A percentile compares a stretch with the other conserved stretches of the same genome.
Evolutionary conservation across 495 filamentous ascomycete genomes (phyloP).

Genomic region (Penicillium cataractarum): DNA sequence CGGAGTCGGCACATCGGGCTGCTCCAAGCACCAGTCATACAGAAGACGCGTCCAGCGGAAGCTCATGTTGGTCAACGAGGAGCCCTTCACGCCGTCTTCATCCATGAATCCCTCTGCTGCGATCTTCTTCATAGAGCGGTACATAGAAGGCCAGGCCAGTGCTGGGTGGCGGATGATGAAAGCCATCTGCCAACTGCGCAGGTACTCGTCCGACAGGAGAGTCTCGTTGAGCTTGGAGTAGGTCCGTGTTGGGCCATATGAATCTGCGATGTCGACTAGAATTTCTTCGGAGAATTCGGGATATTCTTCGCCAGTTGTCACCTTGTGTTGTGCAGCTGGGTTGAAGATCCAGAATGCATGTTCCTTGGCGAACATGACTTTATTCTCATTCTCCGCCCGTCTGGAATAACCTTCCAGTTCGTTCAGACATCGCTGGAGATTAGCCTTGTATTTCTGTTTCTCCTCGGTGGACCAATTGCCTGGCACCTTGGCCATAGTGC

Average conservation of each 20-base stretch:
- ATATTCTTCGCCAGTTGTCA: conserved; percentile 2
- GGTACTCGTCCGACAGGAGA: conserved; percentile 41
- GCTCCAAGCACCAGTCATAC: conserved; percentile 39
- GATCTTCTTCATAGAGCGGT: conserved; percentile 35
- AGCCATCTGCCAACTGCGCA: conserved; percentile 37
- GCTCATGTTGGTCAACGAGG: conserved; percentile 28
- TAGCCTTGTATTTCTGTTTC: conserved; percentile 9
- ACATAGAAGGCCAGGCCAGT: conserved; percentile 41
- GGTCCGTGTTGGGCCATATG: conserved; percentile 19
- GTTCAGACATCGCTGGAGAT: conserved; percentile 30
- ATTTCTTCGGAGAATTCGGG: conserved; percentile 4
- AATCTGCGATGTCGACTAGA: conserved; percentile 10
- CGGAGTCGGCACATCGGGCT: conserved; percentile 23
- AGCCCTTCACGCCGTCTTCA: conserved; percentile 15
- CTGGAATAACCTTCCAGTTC: conserved; percentile 31
- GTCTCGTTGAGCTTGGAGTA: conserved; percentile 41
- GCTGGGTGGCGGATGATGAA: conserved; percentile 51
- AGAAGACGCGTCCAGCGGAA: conserved; percentile 39
- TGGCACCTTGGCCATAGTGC: conserved; percentile 19
- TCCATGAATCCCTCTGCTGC: conserved; percentile 19
- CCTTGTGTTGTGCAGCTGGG: conserved; percentile 13
- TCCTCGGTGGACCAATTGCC: conserved; percentile 34
- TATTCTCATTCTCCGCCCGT: conserved; percentile 27
- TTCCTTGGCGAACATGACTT: conserved; percentile 45
- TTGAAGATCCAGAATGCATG: conserved; percentile 35